A percentile compares a stretch with the other conserved stretches of the same genome.
Evolutionary conservation across 345 rosid species (phyloP).

Genomic region (Corchorus capsularis): DNA sequence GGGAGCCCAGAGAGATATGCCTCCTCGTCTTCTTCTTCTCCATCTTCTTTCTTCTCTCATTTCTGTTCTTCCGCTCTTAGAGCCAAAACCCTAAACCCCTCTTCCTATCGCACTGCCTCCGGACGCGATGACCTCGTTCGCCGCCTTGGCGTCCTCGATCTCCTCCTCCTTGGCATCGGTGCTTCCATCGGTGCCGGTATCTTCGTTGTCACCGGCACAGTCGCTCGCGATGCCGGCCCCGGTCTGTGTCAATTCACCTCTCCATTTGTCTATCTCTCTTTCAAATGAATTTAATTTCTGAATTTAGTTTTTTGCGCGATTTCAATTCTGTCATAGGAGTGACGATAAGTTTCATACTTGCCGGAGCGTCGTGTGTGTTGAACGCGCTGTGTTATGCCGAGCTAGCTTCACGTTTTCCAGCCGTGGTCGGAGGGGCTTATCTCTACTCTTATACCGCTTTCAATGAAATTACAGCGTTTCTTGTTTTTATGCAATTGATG

Average conservation of each 20-base stretch:
- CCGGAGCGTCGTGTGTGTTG: constrained; percentile 85
- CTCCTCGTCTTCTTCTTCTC: neutral
- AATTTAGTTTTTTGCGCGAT: neutral
- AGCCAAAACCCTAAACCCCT: constrained; percentile 46
- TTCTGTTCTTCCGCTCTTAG: constrained; percentile 78
- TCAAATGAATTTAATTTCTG: constrained; percentile 4
- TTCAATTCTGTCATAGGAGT: constrained; percentile 55
- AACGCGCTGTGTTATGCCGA: constrained; percentile 97
- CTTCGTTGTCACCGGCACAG: constrained; percentile 95
- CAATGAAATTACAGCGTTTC: constrained; percentile 91
- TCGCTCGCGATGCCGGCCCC: constrained; percentile 93
- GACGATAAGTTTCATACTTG: constrained; percentile 79
- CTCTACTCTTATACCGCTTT: constrained; percentile 80
- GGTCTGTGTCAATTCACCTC: constrained; percentile 42
- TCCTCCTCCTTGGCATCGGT: constrained; percentile 81
- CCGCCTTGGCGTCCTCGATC: constrained; percentile 82
- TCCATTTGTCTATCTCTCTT: neutral
- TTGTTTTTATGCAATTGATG: constrained; percentile 90
- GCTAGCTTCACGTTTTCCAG: constrained; percentile 85
- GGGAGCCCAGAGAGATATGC: neutral
- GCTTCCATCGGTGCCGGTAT: constrained; percentile 97
- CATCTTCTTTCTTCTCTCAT: constrained; percentile 46
- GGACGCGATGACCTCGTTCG: constrained; percentile 62
- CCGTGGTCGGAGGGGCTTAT: constrained; percentile 97
- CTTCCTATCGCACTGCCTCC: constrained; percentile 34